Percentiles rank a stretch among this genome's conserved stretches.
Conservation (phyloP, 2,329 filamentous ascomycete genomes). For the Neobulgaria alba region DNA sequence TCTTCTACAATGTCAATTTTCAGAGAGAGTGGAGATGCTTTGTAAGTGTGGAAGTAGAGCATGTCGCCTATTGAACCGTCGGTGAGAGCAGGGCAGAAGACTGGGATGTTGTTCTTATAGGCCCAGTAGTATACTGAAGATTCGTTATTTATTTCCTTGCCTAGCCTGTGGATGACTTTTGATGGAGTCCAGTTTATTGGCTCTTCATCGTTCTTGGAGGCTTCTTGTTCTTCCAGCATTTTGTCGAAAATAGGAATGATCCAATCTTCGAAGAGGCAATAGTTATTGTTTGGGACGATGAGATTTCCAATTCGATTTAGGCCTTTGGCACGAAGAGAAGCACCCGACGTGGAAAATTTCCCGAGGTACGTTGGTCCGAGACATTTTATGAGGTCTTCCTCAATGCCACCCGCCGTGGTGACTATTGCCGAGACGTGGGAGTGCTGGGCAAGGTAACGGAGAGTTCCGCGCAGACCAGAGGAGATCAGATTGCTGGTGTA, state of each 20-base stretch:
- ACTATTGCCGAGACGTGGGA: slow-evolving; percentile 88
- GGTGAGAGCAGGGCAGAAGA: slow-evolving; percentile 93
- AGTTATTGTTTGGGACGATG: slow-evolving; percentile 92
- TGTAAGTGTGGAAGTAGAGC: slow-evolving; percentile 98
- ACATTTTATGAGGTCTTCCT: slow-evolving; percentile 98
- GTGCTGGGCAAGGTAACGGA: slow-evolving; percentile 90
- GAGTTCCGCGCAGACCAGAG: slow-evolving; percentile 81
- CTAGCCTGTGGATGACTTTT: slow-evolving; percentile 81
- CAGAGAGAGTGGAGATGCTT: slow-evolving; percentile 71
- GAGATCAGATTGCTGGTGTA: slow-evolving; percentile 98
- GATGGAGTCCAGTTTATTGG: slow-evolving; percentile 87
- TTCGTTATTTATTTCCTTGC: slow-evolving; percentile 90
- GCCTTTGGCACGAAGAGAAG: slow-evolving; percentile 70
- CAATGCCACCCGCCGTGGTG: slow-evolving; percentile 88
- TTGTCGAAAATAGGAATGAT: slow-evolving; percentile 87
- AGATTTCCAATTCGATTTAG: slow-evolving; percentile 96
- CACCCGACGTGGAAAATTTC: slow-evolving; percentile 70
- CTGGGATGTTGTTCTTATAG: slow-evolving; percentile 90
- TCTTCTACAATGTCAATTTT: slow-evolving; percentile 89
- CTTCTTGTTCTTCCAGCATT: slow-evolving; percentile 91
- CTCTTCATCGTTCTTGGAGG: slow-evolving; percentile 57
- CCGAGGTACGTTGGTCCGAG: slow-evolving; percentile 89
- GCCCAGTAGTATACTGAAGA: slow-evolving; percentile 90
- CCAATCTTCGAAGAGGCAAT: slow-evolving; percentile 98
- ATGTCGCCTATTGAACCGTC: slow-evolving; percentile 95